phyloP scores from a whole-genome alignment of 2,329 filamentous ascomycete genomes.

The Myotisia sp. region DNA sequence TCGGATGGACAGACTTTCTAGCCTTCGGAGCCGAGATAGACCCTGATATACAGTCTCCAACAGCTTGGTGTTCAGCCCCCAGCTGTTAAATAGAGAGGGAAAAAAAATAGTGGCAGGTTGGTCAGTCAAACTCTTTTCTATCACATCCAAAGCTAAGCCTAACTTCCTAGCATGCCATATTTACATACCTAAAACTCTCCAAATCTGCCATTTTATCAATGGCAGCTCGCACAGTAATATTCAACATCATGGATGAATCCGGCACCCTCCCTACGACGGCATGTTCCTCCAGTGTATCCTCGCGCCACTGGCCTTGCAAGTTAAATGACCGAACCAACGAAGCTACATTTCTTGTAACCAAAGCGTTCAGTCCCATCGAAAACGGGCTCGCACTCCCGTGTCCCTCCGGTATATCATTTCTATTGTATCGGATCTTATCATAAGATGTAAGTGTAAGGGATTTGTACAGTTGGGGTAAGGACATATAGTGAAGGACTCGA shows the following conservation, averaged over 20 bases:
- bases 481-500: constrained; percentile 50
- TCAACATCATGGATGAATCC: constrained; percentile 51
- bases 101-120: too few species aligned
- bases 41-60: constrained; percentile 45
- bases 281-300: constrained; percentile 44
- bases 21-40: constrained; percentile 34
- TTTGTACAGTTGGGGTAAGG: constrained; percentile 46
- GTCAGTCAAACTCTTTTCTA: too few species aligned
- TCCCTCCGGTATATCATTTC: constrained; percentile 42
- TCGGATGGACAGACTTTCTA: constrained; percentile 41
- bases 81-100: constrained; percentile 24
- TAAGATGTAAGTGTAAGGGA: constrained; percentile 44
- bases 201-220: constrained; percentile 45
- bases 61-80: constrained; percentile 48
- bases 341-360: constrained; percentile 43
- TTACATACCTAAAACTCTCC: constrained; percentile 36
- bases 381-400: constrained; percentile 50
- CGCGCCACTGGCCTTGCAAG: constrained; percentile 43
- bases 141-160: too few species aligned
- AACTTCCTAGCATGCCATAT: too few species aligned
- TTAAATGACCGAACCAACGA: constrained; percentile 39
- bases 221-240: constrained; percentile 44
- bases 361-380: constrained; percentile 47
- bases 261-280: constrained; percentile 43
- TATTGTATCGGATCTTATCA: constrained; percentile 42